Conservation (phyloP, 2,329 filamentous ascomycete genomes). For the Trichocomaceae sp. region DNA sequence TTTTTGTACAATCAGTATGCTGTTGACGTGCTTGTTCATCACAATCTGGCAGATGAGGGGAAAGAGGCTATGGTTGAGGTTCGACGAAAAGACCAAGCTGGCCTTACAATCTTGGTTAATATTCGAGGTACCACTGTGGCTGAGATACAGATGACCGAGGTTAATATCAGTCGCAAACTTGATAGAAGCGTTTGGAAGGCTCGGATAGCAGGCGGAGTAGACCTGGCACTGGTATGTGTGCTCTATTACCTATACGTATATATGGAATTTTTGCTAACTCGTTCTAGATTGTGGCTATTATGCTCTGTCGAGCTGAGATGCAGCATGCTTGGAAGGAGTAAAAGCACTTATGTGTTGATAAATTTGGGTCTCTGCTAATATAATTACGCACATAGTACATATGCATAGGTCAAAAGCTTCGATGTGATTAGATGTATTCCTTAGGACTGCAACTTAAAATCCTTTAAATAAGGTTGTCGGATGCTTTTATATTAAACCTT, state of each 20-base stretch:
- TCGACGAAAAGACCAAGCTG: not conserved
- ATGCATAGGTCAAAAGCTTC: not conserved
- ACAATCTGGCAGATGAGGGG: not conserved
- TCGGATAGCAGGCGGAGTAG: constrained; percentile 2
- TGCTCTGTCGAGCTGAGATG: constrained; percentile 10
- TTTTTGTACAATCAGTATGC: not conserved
- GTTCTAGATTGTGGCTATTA: constrained; percentile 1
- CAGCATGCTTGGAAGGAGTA: not conserved
- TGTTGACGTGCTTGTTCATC: not conserved
- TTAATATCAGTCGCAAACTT: not conserved
- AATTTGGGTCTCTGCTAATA: not conserved
- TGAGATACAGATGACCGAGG: constrained; percentile 2
- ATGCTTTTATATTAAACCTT: too few species aligned
- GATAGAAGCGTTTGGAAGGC: constrained; percentile 8
- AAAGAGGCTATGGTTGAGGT: not conserved
- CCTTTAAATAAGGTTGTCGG: too few species aligned
- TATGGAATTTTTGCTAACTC: not conserved
- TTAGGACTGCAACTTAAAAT: too few species aligned
- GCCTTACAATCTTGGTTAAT: not conserved
- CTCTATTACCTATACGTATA: not conserved
- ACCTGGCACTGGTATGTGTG: constrained; percentile 3
- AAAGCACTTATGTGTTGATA: not conserved
- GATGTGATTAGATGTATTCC: not conserved
- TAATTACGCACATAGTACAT: too few species aligned
- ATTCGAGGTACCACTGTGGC: not conserved